These are phyloP conservation scores for Didymella arachidicola DNA, from an alignment of 2,329 filamentous ascomycete species.

Conservation along the genomic window DNA sequence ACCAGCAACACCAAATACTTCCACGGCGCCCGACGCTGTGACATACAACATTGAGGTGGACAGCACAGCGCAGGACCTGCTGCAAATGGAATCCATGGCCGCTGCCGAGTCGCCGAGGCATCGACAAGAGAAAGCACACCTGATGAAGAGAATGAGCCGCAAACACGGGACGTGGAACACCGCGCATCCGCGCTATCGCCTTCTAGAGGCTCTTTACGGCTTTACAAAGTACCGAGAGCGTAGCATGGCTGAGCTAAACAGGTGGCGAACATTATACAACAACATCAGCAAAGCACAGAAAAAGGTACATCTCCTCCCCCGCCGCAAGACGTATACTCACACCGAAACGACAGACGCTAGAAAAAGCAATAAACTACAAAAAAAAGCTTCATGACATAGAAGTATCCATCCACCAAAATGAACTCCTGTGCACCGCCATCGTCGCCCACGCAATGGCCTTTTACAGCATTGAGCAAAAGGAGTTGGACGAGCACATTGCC, in stretches of 20 bases:
- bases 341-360: conserved; percentile 20
- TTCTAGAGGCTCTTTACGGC: conserved; percentile 31
- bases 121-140: conserved; percentile 29
- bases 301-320: conserved; percentile 15
- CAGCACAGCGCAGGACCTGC: conserved; percentile 14
- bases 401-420: conserved; percentile 56
- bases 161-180: conserved; percentile 31
- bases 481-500: conserved; percentile 56
- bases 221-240: conserved; percentile 31
- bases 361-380: conserved; percentile 29
- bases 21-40: neutral
- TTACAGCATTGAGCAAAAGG: conserved; percentile 56
- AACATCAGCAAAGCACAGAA: conserved; percentile 37
- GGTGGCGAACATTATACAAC: conserved; percentile 35
- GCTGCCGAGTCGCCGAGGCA: conserved; percentile 23
- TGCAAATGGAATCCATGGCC: conserved; percentile 26
- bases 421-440: conserved; percentile 57
- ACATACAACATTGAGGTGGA: neutral
- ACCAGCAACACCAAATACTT: neutral
- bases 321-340: neutral
- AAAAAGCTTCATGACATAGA: conserved; percentile 58
- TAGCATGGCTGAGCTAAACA: conserved; percentile 31
- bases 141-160: conserved; percentile 31
- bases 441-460: conserved; percentile 56
- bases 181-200: conserved; percentile 31